phyloP scores from a whole-genome alignment of 805 yeast species.

The Saccharomyces jurei region DNA sequence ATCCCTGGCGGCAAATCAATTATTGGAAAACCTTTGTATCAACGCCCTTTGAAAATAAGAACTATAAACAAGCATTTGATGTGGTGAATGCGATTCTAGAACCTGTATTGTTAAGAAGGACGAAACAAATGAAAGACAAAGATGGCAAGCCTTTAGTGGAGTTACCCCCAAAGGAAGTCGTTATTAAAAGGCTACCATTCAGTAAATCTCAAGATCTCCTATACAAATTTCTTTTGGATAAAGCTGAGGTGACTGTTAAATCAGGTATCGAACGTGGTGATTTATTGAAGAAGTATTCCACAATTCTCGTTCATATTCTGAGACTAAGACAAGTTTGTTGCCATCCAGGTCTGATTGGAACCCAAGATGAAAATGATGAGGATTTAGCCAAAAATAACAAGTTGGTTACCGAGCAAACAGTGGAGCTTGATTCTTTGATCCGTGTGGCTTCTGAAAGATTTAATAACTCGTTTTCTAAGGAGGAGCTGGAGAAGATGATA shows the following conservation, averaged over 20 bases:
- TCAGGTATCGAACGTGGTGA: slow-evolving; percentile 58
- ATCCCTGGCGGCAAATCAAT: slow-evolving; percentile 82
- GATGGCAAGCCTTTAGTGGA: slow-evolving; percentile 69
- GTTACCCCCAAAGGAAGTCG: slow-evolving; percentile 68
- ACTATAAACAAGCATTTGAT: slow-evolving; percentile 63
- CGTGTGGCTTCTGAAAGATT: neutral
- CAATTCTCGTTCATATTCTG: slow-evolving; percentile 73
- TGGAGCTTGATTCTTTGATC: neutral
- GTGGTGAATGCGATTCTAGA: slow-evolving; percentile 80
- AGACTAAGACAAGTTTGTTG: slow-evolving; percentile 85
- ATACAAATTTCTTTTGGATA: slow-evolving; percentile 59
- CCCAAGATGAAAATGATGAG: slow-evolving; percentile 46
- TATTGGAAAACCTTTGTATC: slow-evolving; percentile 86
- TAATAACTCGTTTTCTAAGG: slow-evolving; percentile 1
- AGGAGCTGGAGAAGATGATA: slow-evolving; percentile 4
- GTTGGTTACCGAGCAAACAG: slow-evolving; percentile 1
- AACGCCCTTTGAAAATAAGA: slow-evolving; percentile 68
- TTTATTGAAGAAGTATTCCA: slow-evolving; percentile 62
- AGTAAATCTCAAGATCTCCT: slow-evolving; percentile 56
- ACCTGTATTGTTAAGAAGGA: slow-evolving; percentile 75
- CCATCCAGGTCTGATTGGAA: slow-evolving; percentile 59
- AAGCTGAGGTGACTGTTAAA: slow-evolving; percentile 56
- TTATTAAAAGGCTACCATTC: slow-evolving; percentile 59
- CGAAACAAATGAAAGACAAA: slow-evolving; percentile 70
- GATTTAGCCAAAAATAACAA: slow-evolving; percentile 25